Percentiles rank a stretch among this genome's conserved stretches.
Conservation (phyloP, 192 early-diverging fungal species). For the Chytriomyces sp. region DNA sequence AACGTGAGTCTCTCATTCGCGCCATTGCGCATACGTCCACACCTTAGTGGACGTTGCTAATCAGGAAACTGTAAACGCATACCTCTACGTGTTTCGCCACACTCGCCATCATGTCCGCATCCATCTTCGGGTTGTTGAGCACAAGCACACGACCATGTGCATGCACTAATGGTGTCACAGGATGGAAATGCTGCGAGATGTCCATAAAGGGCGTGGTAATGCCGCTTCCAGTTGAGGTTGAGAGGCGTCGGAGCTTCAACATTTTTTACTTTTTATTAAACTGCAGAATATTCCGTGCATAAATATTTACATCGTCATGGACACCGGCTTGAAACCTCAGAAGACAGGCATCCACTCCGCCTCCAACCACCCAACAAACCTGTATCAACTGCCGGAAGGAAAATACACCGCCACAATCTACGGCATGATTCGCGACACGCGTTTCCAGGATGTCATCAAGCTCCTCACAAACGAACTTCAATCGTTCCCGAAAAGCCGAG, state of each 20-base stretch:
- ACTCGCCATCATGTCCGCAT: neutral
- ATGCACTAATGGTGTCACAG: neutral
- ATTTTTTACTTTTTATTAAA: no score
- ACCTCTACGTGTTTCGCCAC: constrained; percentile 1
- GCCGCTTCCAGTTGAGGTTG: neutral
- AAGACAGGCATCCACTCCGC: constrained; percentile 6
- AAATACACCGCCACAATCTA: constrained; percentile 66
- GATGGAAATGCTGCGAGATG: neutral
- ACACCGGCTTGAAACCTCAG: constrained; percentile 26
- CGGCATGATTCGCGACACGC: constrained; percentile 56
- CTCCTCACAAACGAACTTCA: constrained; percentile 56
- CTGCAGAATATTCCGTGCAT: no score
- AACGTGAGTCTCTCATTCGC: neutral
- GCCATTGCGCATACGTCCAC: no score
- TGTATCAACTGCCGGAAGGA: constrained; percentile 63
- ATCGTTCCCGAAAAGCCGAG: constrained; percentile 49
- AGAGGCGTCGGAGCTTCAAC: no score
- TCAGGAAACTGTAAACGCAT: neutral
- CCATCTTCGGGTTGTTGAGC: neutral
- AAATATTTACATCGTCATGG: neutral
- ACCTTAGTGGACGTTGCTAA: neutral
- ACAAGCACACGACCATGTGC: constrained; percentile 11
- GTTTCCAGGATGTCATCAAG: constrained; percentile 62
- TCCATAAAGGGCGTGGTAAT: neutral
- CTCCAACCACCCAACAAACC: constrained; percentile 29